phyloP scores from a whole-genome alignment of 345 rosid species.

The Psidium guajava region DNA sequence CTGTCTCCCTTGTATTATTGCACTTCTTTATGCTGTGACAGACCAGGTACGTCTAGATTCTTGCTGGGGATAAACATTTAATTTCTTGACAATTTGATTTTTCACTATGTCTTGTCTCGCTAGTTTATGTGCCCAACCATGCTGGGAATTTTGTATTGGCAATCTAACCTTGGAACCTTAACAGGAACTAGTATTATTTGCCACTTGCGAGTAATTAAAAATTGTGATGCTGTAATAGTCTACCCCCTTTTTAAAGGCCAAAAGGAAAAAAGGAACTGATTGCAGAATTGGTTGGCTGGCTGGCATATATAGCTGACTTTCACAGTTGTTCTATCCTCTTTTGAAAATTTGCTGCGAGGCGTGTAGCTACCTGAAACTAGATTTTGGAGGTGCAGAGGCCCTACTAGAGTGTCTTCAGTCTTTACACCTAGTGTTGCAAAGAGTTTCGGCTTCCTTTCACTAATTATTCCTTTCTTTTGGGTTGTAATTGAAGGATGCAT shows the following conservation, averaged over 20 bases:
- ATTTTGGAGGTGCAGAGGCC: background rate
- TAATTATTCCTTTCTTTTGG: background rate
- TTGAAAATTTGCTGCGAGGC: background rate
- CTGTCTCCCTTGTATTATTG: constrained; percentile 97
- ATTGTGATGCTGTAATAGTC: background rate
- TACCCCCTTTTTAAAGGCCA: background rate
- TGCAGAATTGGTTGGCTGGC: background rate
- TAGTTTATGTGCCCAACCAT: background rate
- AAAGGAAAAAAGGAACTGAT: background rate
- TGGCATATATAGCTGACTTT: background rate
- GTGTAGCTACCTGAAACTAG: background rate
- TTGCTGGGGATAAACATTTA: background rate
- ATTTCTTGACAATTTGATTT: background rate
- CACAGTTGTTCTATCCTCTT: background rate
- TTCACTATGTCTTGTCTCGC: background rate
- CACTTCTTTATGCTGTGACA: constrained; percentile 84
- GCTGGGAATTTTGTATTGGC: background rate
- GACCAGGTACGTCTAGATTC: constrained; percentile 61
- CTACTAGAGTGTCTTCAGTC: background rate
- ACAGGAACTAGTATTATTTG: background rate
- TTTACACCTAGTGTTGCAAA: background rate
- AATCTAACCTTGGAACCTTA: background rate
- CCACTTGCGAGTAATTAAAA: background rate
- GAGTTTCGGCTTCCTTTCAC: background rate
- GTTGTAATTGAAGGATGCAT: background rate